These are phyloP conservation scores for Ampelocalamus luodianensis DNA, from an alignment of 176 grass and related monocot genomes.

Conservation along the genomic window DNA sequence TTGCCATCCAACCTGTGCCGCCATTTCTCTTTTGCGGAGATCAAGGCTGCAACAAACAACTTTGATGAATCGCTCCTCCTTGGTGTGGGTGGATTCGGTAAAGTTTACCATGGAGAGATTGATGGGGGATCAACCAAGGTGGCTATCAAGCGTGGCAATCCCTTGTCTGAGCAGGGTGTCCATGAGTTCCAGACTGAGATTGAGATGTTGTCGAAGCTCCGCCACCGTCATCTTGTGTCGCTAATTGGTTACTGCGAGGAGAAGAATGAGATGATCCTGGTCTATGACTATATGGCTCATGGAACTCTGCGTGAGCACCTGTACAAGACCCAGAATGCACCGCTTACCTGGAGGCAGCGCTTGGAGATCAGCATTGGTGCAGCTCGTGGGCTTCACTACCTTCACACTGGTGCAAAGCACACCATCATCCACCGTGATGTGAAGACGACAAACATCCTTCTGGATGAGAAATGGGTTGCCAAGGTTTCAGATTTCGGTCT, in stretches of 20 bases:
- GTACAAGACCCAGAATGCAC: constrained; percentile 94
- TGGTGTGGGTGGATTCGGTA: constrained; percentile 91
- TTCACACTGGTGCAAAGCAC: constrained; percentile 94
- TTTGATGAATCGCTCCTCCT: constrained; percentile 85
- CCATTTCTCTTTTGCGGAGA: constrained; percentile 87
- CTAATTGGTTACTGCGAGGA: no score
- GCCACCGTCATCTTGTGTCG: no score
- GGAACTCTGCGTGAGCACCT: constrained; percentile 92
- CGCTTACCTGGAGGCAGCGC: constrained; percentile 86
- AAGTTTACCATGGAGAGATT: constrained; percentile 80
- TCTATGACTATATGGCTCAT: constrained; percentile 74
- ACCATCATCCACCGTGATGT: constrained; percentile 98
- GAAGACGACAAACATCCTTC: constrained; percentile 95
- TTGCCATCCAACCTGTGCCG: constrained; percentile 92
- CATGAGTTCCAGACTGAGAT: constrained; percentile 65
- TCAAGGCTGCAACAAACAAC: constrained; percentile 81
- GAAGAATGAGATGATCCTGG: neutral
- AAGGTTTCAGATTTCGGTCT: constrained; percentile 99
- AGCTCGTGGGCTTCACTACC: constrained; percentile 92
- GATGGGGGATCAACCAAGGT: constrained; percentile 80
- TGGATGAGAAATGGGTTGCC: constrained; percentile 93
- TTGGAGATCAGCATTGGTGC: constrained; percentile 93
- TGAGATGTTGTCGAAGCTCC: no score
- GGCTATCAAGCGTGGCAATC: constrained; percentile 91
- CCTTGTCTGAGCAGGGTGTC: constrained; percentile 87